Base-by-base conservation (phyloP, 2,329 filamentous ascomycete genomes). In the Ophiostoma sp. region DNA sequence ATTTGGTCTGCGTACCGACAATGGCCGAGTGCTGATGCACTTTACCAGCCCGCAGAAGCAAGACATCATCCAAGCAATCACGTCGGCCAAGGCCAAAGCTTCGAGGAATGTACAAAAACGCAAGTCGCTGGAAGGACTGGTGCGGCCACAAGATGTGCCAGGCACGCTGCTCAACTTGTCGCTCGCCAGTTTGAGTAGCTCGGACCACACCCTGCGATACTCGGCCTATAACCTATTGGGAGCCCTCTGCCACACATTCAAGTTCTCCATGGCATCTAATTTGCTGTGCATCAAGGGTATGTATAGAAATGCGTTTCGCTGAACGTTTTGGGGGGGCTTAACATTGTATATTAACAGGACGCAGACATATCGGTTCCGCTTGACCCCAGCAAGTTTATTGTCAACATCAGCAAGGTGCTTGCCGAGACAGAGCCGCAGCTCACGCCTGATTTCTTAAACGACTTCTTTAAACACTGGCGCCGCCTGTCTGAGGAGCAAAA, bases 391-490 rank as follows among this genome's bases (percentile, higher is more conserved):
- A 82, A 83, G 33, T 90, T 90, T 76, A 87, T 91, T 60, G 80
- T 90, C 74, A 84, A 85, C 66, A 88, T 90, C 66, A 90, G 89
- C 79, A 85, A 84, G 74, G 84, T 87, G 72, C 80, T 91, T 20
- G 88, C 89, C 10, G 78, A 80, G 39, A 84, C 87, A 27, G 88
- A 91, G 75, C 87, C 89, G 31, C 88, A 90, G 74, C 81, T 91
- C 8, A 90, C 89, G 0, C 85, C 84, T 8, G 89, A 91, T 75
- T 91, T 91, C 74, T 76, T 91, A 54, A 90, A 88, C n/a, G 89
- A 90, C 75, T 91, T 91, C 76, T 90, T 91, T 71, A 87, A 90
- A 33, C 87, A 88, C 23, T 91, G 89, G 89, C 87, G 89, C 73
- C 89, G 87, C 75, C 88, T 90, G 74, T 84, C 86, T 0, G 85